A percentile compares a stretch with the other conserved stretches of the same genome.
Conservation (phyloP, 2,329 filamentous ascomycete genomes). For the Neonectria ditissima region DNA sequence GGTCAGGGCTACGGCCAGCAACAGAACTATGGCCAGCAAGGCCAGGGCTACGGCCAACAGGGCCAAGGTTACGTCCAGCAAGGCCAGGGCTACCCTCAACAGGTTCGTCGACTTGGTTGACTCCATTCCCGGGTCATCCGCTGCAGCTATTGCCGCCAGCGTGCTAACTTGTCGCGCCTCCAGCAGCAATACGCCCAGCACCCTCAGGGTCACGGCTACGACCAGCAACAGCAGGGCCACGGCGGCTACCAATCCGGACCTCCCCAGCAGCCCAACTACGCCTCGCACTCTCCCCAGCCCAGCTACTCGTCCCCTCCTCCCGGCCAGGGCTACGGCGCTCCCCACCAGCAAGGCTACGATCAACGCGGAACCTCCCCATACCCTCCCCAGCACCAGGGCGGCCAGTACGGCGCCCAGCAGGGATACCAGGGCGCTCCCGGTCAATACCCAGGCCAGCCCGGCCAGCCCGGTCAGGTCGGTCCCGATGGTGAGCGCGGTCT, state of each 20-base stretch:
- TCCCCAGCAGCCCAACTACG: constrained; percentile 40
- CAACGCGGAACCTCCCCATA: constrained; percentile 36
- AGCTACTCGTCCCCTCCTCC: constrained; percentile 41
- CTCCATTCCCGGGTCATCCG: constrained; percentile 4
- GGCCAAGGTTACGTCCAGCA: constrained; percentile 41
- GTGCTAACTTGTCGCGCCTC: not conserved
- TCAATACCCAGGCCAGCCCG: constrained; percentile 37
- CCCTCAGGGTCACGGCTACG: constrained; percentile 31
- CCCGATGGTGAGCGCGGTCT: constrained; percentile 65
- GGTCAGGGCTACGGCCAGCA: constrained; percentile 36
- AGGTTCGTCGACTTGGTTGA: constrained; percentile 16
- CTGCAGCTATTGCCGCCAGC: not conserved
- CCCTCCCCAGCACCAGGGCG: not conserved
- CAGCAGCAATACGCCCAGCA: constrained; percentile 42
- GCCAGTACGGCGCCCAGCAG: constrained; percentile 37
- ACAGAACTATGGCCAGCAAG: constrained; percentile 38
- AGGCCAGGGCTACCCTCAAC: constrained; percentile 32
- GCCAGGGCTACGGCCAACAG: constrained; percentile 31
- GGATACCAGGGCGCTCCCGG: constrained; percentile 43
- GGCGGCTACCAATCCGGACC: constrained; percentile 29
- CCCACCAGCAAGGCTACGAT: constrained; percentile 36
- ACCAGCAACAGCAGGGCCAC: constrained; percentile 25
- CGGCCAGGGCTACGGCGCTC: constrained; percentile 38
- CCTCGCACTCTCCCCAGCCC: constrained; percentile 42
- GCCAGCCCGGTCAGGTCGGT: constrained; percentile 45